A percentile compares a stretch with the other conserved stretches of the same genome.
Evolutionary conservation across 2,329 filamentous ascomycete genomes (phyloP).

Genomic region (Cladosporium sp.): DNA sequence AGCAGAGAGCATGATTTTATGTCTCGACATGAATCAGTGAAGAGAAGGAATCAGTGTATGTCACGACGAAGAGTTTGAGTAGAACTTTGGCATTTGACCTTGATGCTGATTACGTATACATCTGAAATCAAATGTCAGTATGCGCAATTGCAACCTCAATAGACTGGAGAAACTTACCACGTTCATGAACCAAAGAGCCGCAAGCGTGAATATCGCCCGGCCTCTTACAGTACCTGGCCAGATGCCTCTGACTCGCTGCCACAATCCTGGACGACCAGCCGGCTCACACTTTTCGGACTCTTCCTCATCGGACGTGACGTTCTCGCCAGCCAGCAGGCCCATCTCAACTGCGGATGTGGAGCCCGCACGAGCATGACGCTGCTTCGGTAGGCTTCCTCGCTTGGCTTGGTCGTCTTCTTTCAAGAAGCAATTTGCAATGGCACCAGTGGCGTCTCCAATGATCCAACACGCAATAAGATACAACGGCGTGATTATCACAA

Average conservation of each 20-base stretch:
- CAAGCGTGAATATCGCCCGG: constrained; percentile 24
- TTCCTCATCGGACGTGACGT: constrained; percentile 5
- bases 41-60: no score
- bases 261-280: neutral
- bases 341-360: constrained; percentile 25
- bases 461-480: constrained; percentile 49
- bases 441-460: constrained; percentile 42
- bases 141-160: neutral
- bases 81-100: neutral
- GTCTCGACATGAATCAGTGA: no score
- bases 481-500: constrained; percentile 43
- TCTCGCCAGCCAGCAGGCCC: constrained; percentile 25
- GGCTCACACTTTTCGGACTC: constrained; percentile 5
- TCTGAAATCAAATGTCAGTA: neutral
- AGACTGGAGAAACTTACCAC: constrained; percentile 22
- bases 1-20: no score
- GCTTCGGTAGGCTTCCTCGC: neutral
- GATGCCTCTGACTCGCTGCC: neutral
- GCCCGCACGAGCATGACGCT: neutral
- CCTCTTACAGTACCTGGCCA: constrained; percentile 26
- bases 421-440: constrained; percentile 44
- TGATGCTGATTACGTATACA: neutral
- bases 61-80: neutral
- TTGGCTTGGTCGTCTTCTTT: constrained; percentile 21
- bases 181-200: constrained; percentile 26